A percentile compares a stretch with the other conserved stretches of the same genome.
These are phyloP conservation scores for Arabis alpina DNA, from an alignment of 345 rosid species.

Conservation along the genomic window DNA sequence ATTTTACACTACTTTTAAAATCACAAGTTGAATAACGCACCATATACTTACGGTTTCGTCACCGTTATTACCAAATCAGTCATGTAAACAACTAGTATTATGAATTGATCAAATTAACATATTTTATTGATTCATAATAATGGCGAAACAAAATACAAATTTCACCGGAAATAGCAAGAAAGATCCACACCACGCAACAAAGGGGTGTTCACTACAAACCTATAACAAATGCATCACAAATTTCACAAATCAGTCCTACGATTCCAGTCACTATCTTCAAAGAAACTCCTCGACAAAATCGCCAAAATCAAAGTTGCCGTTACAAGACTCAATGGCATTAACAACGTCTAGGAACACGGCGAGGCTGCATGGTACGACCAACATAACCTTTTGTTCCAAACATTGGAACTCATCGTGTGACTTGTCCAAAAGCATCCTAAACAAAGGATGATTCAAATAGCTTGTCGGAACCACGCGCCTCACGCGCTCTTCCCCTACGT, in stretches of 20 bases:
- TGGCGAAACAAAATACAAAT: constrained; percentile 11
- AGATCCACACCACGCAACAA: constrained; percentile 41
- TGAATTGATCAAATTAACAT: neutral
- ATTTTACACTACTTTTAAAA: too few relatives aligned
- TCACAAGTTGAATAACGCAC: too few relatives aligned
- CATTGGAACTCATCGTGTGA: constrained; percentile 70
- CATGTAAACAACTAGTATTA: too few relatives aligned
- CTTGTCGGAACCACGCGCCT: constrained; percentile 77
- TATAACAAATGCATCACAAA: constrained; percentile 28
- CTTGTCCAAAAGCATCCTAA: constrained; percentile 84
- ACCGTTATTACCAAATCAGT: too few relatives aligned
- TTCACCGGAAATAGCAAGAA: neutral
- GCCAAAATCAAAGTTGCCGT: constrained; percentile 74
- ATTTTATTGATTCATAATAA: neutral
- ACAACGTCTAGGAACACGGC: constrained; percentile 71
- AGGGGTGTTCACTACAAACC: constrained; percentile 38
- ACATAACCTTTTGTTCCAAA: constrained; percentile 53
- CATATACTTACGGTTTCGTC: too few relatives aligned
- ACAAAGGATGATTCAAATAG: constrained; percentile 72
- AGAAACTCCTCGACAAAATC: constrained; percentile 75
- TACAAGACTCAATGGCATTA: constrained; percentile 66
- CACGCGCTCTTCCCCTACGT: constrained; percentile 75
- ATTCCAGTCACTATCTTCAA: constrained; percentile 23
- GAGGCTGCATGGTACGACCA: constrained; percentile 81
- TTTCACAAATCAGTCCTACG: constrained; percentile 23